A percentile compares a stretch with the other conserved stretches of the same genome.
Conservation (phyloP, 2,329 filamentous ascomycete genomes). For the Fusarium sororula region DNA sequence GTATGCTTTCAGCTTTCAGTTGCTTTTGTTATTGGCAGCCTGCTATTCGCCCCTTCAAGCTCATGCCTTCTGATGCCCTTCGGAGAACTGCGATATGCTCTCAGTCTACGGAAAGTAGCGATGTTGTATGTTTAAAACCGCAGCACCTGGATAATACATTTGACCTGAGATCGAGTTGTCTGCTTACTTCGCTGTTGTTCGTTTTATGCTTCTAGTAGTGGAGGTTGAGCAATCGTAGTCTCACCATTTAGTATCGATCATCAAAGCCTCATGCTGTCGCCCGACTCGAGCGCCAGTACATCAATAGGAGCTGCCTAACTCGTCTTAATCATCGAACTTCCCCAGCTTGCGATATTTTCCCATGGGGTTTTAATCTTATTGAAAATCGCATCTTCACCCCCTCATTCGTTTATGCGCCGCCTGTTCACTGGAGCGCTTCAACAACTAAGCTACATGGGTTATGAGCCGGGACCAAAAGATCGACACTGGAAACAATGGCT, state of each 20-base stretch:
- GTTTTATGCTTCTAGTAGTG: neutral
- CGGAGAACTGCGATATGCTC: neutral
- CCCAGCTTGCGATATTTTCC: neutral
- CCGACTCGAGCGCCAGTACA: constrained; percentile 16
- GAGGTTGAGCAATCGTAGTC: neutral
- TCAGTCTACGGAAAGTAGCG: no score
- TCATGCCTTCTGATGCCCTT: neutral
- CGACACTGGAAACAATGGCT: constrained; percentile 4
- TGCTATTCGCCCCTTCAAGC: neutral
- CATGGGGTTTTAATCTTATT: neutral
- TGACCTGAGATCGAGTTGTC: neutral
- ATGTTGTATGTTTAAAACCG: neutral
- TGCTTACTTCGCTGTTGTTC: neutral
- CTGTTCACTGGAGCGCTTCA: constrained; percentile 32
- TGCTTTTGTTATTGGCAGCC: neutral
- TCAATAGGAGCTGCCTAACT: neutral
- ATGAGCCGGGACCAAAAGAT: constrained; percentile 3
- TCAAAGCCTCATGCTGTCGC: neutral
- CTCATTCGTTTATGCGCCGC: constrained; percentile 27
- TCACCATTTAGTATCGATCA: neutral
- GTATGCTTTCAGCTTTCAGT: neutral
- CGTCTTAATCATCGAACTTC: neutral
- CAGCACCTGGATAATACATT: neutral
- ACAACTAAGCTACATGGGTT: constrained; percentile 12
- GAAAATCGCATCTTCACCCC: neutral